Evolutionary conservation across 768 basidiomycete species (phyloP).

Genomic region (Rhizopogon vulgaris): DNA sequence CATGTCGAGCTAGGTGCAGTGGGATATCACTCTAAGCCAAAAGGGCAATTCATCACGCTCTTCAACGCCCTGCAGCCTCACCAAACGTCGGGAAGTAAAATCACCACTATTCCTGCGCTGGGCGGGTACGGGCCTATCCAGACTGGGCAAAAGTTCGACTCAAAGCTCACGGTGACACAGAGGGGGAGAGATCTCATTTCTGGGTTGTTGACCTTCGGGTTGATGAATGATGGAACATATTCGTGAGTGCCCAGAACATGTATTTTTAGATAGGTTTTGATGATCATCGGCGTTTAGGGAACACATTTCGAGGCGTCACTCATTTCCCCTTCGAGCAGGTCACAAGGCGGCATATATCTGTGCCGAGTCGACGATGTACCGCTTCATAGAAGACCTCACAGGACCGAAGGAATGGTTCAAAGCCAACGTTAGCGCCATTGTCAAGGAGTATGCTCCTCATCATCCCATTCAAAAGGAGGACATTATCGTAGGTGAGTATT

Average conservation of each 20-base stretch:
- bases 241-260: conserved; percentile 44
- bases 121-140: conserved; percentile 50
- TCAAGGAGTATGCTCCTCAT: conserved; percentile 5
- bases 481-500: conserved; percentile 37
- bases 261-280: conserved; percentile 32
- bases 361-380: conserved; percentile 62
- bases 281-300: conserved; percentile 34
- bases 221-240: conserved; percentile 26
- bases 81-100: conserved; percentile 32
- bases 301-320: conserved; percentile 40
- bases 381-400: conserved; percentile 54
- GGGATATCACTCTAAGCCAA: conserved; percentile 58
- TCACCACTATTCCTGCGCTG: conserved; percentile 46
- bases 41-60: conserved; percentile 58
- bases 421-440: background rate
- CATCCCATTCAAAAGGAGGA: conserved; percentile 55
- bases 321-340: conserved; percentile 53
- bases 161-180: conserved; percentile 50
- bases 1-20: conserved; percentile 58
- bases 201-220: conserved; percentile 41
- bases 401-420: conserved; percentile 20
- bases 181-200: conserved; percentile 49
- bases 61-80: conserved; percentile 56
- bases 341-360: conserved; percentile 61
- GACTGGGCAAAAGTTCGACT: conserved; percentile 32